A percentile compares a stretch with the other conserved stretches of the same genome.
phyloP scores from a whole-genome alignment of 2,329 filamentous ascomycete species.

The Talaromyces verruculosus region DNA sequence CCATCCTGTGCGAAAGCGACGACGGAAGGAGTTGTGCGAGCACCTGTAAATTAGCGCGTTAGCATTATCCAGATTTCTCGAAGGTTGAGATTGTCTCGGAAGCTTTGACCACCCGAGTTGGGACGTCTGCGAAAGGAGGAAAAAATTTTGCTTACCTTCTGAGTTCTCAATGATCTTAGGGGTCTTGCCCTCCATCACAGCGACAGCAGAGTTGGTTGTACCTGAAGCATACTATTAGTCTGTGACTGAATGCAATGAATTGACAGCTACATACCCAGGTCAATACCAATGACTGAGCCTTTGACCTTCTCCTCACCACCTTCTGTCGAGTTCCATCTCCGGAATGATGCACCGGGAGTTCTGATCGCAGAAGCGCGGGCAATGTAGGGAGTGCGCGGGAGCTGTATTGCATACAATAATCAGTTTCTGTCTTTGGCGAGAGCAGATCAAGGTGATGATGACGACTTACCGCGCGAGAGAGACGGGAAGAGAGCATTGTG shows the following conservation, averaged over 20 bases:
- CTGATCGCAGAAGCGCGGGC: slow-evolving; percentile 68
- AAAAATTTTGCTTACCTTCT: slow-evolving; percentile 64
- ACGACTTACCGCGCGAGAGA: slow-evolving; percentile 71
- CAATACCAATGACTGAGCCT: slow-evolving; percentile 96
- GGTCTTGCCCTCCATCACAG: slow-evolving; percentile 94
- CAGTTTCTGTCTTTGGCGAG: slow-evolving; percentile 16
- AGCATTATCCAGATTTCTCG: slow-evolving; percentile 9
- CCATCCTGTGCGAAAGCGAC: slow-evolving; percentile 95
- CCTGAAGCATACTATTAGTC: slow-evolving; percentile 43
- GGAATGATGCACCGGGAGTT: slow-evolving; percentile 71
- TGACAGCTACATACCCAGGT: slow-evolving; percentile 70
- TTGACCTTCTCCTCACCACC: slow-evolving; percentile 75
- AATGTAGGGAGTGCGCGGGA: slow-evolving; percentile 73
- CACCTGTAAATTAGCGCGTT: slow-evolving; percentile 55
- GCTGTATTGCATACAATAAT: slow-evolving; percentile 48
- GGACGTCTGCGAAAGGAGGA: neutral
- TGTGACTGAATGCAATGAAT: neutral
- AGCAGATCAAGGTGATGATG: slow-evolving; percentile 15
- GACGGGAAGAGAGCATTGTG: slow-evolving; percentile 71
- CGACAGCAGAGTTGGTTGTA: slow-evolving; percentile 96
- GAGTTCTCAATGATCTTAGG: slow-evolving; percentile 98
- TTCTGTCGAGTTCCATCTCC: slow-evolving; percentile 52
- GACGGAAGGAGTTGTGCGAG: slow-evolving; percentile 87
- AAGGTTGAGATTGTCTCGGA: slow-evolving; percentile 10
- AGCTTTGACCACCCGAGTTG: slow-evolving; percentile 12